Evolutionary conservation across 2,329 filamentous ascomycete genomes (phyloP).

Genomic region (Bisporella sp.): DNA sequence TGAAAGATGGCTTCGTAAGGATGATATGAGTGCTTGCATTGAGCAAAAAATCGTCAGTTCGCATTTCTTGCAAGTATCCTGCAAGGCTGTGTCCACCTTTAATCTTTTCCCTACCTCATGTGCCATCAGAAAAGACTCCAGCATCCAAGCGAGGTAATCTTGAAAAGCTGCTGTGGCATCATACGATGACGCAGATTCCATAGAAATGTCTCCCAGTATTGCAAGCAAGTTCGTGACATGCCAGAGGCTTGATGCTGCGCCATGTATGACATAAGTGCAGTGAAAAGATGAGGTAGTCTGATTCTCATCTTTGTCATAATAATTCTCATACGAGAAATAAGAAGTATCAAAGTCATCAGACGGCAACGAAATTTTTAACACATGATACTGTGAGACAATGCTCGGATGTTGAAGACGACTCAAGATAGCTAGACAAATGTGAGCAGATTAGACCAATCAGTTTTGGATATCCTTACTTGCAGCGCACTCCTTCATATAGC

Average conservation of each 20-base stretch:
- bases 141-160: slow-evolving; percentile 26
- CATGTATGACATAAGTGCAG: slow-evolving; percentile 22
- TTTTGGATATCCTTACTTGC: slow-evolving; percentile 16
- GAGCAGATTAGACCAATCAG: neutral
- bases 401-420: slow-evolving; percentile 15
- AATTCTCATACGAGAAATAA: slow-evolving; percentile 4
- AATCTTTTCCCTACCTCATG: slow-evolving; percentile 19
- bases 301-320: neutral
- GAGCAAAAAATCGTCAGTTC: slow-evolving; percentile 11
- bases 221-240: slow-evolving; percentile 21
- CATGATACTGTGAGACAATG: slow-evolving; percentile 8
- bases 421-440: slow-evolving; percentile 17
- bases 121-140: slow-evolving; percentile 22
- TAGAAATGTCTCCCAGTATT: slow-evolving; percentile 24
- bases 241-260: slow-evolving; percentile 15
- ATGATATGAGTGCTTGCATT: slow-evolving; percentile 18
- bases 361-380: slow-evolving; percentile 15
- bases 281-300: neutral
- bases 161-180: slow-evolving; percentile 25
- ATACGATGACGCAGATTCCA: slow-evolving; percentile 15
- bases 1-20: slow-evolving; percentile 10
- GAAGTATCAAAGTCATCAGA: slow-evolving; percentile 12
- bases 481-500: slow-evolving; percentile 40
- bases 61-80: slow-evolving; percentile 8
- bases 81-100: slow-evolving; percentile 5